Evolutionary conservation across 768 basidiomycete species (phyloP), one percentile per base, ranked within the genome.

Genomic region (Pleurotus ostreatus): DNA sequence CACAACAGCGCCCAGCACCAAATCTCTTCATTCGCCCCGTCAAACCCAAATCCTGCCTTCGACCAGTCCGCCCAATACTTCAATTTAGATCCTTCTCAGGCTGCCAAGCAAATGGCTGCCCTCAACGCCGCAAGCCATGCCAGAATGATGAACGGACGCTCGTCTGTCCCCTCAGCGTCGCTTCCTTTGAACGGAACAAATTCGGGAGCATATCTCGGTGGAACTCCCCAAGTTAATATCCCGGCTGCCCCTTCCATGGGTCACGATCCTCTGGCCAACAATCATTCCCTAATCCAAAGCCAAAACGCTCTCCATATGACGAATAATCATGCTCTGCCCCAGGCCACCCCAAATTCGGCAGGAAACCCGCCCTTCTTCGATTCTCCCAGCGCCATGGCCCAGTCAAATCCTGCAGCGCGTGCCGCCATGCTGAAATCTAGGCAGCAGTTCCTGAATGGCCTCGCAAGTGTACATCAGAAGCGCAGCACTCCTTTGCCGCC

Each of bases 41-140:
- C 58, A 44, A 34, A 34, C 30, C 11, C 30, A 34, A 15, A 57
- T 30, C 25, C 49, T 23, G 57, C 65, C 49, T 59, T 72, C 46
- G 74, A 75, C 56, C 69, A 74, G 59, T 65, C 74, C 54, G 58
- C 71, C 16, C 62, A 65, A 12, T 72, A 72, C 61, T 81, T 82
- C 74, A 76, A 68, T 62, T 75, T 89, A 60, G 87, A 92, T 70
- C 75, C 86, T 57, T 77, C 79, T 49, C 77, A 83, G 45, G 83
- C 78, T 49, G 86, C 86, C 57, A 92, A 91, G 69, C 90, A 92
- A 72, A 88, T 91, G 82, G 86, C 88, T 26, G 86, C 86, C 8
- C 81, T 92, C 61, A 84, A 77, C 63, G 84, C 80, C 54, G 85
- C 77, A 48, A 83, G 77, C 62, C 77, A 82, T 62, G 80, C 82